Base-by-base conservation (phyloP, 805 yeast species). In the Ogataea allantospora region DNA sequence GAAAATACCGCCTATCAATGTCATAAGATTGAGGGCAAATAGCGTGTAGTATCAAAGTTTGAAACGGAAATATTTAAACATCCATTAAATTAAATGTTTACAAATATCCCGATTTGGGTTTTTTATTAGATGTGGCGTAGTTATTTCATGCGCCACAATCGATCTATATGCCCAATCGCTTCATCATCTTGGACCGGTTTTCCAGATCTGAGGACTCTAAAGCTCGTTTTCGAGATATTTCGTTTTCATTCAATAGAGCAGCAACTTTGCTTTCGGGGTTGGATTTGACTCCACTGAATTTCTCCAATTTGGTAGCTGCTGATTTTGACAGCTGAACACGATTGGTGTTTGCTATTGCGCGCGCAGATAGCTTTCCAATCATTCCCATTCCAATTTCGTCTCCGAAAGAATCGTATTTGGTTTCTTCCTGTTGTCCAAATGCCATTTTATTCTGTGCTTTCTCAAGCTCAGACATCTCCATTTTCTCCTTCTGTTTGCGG, bases 301-400 rank as follows among this genome's bases (percentile, higher is more conserved):
- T 17, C 12, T 44, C 42, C 7, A 48, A 17, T 21, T 44, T 41
- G 19, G 50, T 22, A 6, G 35, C 24, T 5, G 49, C 30, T 6
- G 46, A 23, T 17, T 47, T 53, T 2, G 51, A 23, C 4, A 47
- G 42, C 18, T 47, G 49, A 0, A 39, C 24, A 27, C 35, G 44
- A 5, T 34, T 30, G 14, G 21, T 36, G 15, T 17, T 46, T 12
- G 48, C 47, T 9, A 53, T 39, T 10, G 42, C 42, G n/a, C 58
- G 43, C 1, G 52, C 23, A 7, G 51, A 51, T 27, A 42, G 48
- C 22, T 57, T 59, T 7, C 69, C 65, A 27, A 78, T 69, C 87
- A 86, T 78, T 3, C 96, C 95, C 33, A 88, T 53, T 0, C 96
- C 96, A 21, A 83, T 66, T 51, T 87, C 95, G 36, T 86, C 88